phyloP scores from a whole-genome alignment of 2,329 filamentous ascomycete species.

The Chrysoporthe deuterocubensis region DNA sequence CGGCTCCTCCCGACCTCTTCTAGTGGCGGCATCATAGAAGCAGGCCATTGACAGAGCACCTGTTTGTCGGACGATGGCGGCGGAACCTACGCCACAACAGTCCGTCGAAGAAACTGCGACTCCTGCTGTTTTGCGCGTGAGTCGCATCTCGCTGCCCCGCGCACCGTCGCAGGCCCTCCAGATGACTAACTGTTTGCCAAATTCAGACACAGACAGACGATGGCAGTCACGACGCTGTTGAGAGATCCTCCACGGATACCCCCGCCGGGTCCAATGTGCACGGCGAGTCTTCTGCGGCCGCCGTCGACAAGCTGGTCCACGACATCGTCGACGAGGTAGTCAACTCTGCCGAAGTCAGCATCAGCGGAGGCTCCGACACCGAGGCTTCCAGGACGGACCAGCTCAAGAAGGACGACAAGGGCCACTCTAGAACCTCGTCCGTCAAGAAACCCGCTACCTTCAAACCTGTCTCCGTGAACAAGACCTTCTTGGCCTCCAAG shows the following conservation, averaged over 20 bases:
- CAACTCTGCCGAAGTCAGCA: constrained; percentile 68
- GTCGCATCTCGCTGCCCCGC: constrained; percentile 32
- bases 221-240: constrained; percentile 26
- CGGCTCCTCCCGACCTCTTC: constrained; percentile 5
- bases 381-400: constrained; percentile 67
- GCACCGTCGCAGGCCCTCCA: constrained; percentile 39
- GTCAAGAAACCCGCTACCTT: constrained; percentile 78
- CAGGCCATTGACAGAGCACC: constrained; percentile 27
- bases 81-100: constrained; percentile 60
- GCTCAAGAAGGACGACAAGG: constrained; percentile 58
- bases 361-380: constrained; percentile 73
- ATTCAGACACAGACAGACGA: constrained; percentile 35
- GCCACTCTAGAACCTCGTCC: constrained; percentile 62
- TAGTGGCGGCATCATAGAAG: constrained; percentile 23
- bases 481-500: constrained; percentile 80
- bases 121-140: constrained; percentile 51
- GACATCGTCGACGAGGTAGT: constrained; percentile 61
- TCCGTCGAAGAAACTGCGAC: constrained; percentile 58
- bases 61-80: constrained; percentile 63
- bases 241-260: constrained; percentile 16
- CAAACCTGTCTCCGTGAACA: constrained; percentile 85
- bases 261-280: constrained; percentile 48
- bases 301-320: constrained; percentile 61
- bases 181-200: constrained; percentile 51
- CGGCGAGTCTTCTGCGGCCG: constrained; percentile 52